Conservation (phyloP, 257 asterid genomes). For the Nicotiana obtusifolia region DNA sequence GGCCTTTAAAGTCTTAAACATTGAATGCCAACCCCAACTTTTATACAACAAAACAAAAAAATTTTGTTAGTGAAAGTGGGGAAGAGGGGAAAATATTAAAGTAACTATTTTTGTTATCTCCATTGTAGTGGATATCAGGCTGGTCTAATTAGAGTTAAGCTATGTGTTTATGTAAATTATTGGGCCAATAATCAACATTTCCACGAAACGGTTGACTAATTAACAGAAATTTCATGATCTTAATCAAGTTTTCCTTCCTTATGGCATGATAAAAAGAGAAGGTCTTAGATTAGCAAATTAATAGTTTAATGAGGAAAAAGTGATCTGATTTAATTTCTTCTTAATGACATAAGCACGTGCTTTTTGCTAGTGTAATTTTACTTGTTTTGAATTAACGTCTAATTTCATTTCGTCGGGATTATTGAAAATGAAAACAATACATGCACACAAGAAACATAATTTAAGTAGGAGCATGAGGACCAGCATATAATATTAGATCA, state of each 20-base stretch:
- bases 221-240: neutral
- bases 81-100: constrained; percentile 17
- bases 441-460: too few relatives aligned
- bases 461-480: too few relatives aligned
- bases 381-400: too few relatives aligned
- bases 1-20: neutral
- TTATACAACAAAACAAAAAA: constrained; percentile 8
- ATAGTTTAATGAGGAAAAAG: too few relatives aligned
- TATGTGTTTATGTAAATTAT: constrained; percentile 34
- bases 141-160: constrained; percentile 40
- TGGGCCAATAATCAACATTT: constrained; percentile 31
- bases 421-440: too few relatives aligned
- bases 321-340: too few relatives aligned
- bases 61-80: constrained; percentile 32
- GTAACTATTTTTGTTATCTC: constrained; percentile 32
- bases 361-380: too few relatives aligned
- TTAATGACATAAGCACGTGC: too few relatives aligned
- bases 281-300: too few relatives aligned
- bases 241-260: neutral
- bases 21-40: constrained; percentile 4
- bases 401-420: too few relatives aligned
- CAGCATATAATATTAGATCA: too few relatives aligned
- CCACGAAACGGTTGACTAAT: constrained; percentile 8
- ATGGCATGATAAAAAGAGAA: neutral
- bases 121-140: constrained; percentile 46